Evolutionary conservation across 2,329 filamentous ascomycete genomes (phyloP).

Genomic region (Stachybotrys echinatus): DNA sequence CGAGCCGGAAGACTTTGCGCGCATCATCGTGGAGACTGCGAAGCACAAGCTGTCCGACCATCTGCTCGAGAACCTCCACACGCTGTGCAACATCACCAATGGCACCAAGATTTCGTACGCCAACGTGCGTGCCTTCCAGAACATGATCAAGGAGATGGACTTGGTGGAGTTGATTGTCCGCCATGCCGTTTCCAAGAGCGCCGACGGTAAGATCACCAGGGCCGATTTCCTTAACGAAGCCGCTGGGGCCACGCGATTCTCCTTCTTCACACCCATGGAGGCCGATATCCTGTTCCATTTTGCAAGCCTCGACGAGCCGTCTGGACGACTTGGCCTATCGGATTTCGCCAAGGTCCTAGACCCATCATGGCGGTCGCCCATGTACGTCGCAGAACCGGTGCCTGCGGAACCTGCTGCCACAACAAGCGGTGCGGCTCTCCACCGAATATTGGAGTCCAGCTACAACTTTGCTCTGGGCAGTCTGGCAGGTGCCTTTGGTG

Average conservation of each 20-base stretch:
- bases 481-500: slow-evolving; percentile 90
- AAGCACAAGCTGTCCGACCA: slow-evolving; percentile 97
- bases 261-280: slow-evolving; percentile 96
- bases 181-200: slow-evolving; percentile 76
- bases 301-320: slow-evolving; percentile 84
- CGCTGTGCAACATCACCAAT: slow-evolving; percentile 88
- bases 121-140: slow-evolving; percentile 96
- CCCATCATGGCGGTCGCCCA: slow-evolving; percentile 74
- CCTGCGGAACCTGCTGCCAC: slow-evolving; percentile 23
- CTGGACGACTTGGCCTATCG: slow-evolving; percentile 71
- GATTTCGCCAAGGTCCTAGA: slow-evolving; percentile 97
- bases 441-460: slow-evolving; percentile 59
- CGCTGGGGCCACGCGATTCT: slow-evolving; percentile 85
- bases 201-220: slow-evolving; percentile 88
- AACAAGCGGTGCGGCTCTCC: slow-evolving; percentile 39
- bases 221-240: slow-evolving; percentile 94
- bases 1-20: slow-evolving; percentile 90
- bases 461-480: slow-evolving; percentile 91
- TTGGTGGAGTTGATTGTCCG: slow-evolving; percentile 90
- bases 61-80: slow-evolving; percentile 82
- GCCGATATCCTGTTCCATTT: slow-evolving; percentile 99
- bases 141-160: slow-evolving; percentile 97
- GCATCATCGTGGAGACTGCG: slow-evolving; percentile 89
- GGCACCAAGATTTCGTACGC: slow-evolving; percentile 95
- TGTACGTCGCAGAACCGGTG: slow-evolving; percentile 44